A percentile compares a stretch with the other conserved stretches of the same genome.
Evolutionary conservation across 148 eudicot genomes (phyloP).

Genomic region (Chenopodium album): DNA sequence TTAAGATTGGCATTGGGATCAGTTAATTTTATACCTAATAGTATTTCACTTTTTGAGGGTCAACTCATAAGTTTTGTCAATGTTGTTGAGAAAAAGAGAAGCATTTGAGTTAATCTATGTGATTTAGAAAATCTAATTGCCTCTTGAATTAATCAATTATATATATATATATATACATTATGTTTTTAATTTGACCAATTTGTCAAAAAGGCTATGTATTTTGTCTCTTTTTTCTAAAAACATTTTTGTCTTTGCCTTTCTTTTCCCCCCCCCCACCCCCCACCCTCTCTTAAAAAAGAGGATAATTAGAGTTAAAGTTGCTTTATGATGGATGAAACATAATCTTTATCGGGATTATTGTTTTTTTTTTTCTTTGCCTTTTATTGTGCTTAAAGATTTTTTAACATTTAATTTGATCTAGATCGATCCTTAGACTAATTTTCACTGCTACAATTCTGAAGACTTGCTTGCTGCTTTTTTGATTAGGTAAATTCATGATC

Average conservation of each 20-base stretch:
- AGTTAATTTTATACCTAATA: slow-evolving; percentile 30
- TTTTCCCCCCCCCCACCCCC: not conserved
- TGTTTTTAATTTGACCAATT: slow-evolving; percentile 11
- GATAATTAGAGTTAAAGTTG: slow-evolving; percentile 2
- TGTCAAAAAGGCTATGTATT: slow-evolving; percentile 19
- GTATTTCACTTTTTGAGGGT: slow-evolving; percentile 32
- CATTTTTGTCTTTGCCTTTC: not conserved
- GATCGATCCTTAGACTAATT: not conserved
- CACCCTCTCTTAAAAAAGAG: too few species aligned
- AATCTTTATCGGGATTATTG: slow-evolving; percentile 29
- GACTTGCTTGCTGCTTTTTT: not conserved
- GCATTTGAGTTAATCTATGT: slow-evolving; percentile 30
- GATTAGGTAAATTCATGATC: not conserved
- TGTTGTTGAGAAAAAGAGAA: slow-evolving; percentile 30
- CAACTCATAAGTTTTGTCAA: slow-evolving; percentile 28
- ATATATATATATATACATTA: not conserved
- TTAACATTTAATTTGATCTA: not conserved
- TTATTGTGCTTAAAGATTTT: not conserved
- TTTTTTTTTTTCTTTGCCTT: slow-evolving; percentile 5
- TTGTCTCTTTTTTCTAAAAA: slow-evolving; percentile 2
- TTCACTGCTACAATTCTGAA: not conserved
- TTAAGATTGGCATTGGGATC: slow-evolving; percentile 35
- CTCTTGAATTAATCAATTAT: not conserved
- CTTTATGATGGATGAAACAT: slow-evolving; percentile 22
- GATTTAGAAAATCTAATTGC: slow-evolving; percentile 24